Conservation (phyloP, 352 stramenopile species). For the Globisporangium uncinulatum region DNA sequence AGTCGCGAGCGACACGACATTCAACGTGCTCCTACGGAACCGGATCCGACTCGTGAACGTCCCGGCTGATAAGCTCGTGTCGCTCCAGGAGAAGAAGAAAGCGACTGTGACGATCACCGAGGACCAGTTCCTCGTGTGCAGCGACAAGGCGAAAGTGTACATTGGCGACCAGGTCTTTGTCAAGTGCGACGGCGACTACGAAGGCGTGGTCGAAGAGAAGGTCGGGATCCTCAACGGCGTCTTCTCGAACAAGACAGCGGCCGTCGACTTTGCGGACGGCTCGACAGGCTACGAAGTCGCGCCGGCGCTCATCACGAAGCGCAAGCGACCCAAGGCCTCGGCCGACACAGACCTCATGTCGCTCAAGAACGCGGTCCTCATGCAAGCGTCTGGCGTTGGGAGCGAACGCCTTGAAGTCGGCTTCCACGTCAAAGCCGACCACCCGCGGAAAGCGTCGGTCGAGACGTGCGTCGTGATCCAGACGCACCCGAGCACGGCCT, state of each 20-base stretch:
- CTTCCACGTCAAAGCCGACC: constrained; percentile 70
- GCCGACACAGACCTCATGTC: constrained; percentile 58
- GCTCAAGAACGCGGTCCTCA: constrained; percentile 73
- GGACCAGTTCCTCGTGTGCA: constrained; percentile 63
- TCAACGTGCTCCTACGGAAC: constrained; percentile 61
- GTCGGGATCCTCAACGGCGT: constrained; percentile 65
- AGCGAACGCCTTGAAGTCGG: constrained; percentile 47
- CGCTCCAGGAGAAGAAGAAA: constrained; percentile 61
- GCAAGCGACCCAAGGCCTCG: constrained; percentile 27
- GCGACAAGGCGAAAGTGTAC: constrained; percentile 54
- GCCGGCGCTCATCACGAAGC: constrained; percentile 51
- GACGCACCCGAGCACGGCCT: constrained; percentile 50
- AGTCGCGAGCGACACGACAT: constrained; percentile 26
- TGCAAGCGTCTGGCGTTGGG: constrained; percentile 30
- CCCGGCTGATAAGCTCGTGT: constrained; percentile 47
- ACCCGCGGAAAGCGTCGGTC: constrained; percentile 49
- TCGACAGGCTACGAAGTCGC: constrained; percentile 67
- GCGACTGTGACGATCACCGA: constrained; percentile 51
- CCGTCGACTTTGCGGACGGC: constrained; percentile 70
- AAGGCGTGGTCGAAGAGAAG: constrained; percentile 51
- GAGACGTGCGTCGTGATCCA: constrained; percentile 69
- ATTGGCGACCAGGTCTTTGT: constrained; percentile 78
- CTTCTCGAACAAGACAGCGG: constrained; percentile 71
- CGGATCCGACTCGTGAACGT: constrained; percentile 69
- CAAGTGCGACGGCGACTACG: constrained; percentile 49